A percentile compares a stretch with the other conserved stretches of the same genome.
Conservation (phyloP, 352 stramenopile genomes). For the Peronospora farinosa region DNA sequence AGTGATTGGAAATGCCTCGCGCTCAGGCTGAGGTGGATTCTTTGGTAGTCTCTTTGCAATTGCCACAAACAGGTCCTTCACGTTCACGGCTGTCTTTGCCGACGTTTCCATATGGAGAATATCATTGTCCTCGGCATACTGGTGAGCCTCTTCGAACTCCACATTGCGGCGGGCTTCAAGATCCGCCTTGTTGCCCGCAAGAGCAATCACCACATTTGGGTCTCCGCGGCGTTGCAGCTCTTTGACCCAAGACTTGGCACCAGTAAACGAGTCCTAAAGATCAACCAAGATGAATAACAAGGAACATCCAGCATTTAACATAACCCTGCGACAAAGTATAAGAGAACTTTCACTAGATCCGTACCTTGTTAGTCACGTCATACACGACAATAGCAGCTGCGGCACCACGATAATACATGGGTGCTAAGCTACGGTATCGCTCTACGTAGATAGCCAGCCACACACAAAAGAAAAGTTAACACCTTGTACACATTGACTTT, state of each 20-base stretch:
- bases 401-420: constrained; percentile 97
- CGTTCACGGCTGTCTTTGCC: constrained; percentile 98
- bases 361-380: constrained; percentile 94
- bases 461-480: constrained; percentile 7
- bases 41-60: constrained; percentile 89
- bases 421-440: constrained; percentile 93
- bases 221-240: constrained; percentile 98
- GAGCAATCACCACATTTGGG: constrained; percentile 94
- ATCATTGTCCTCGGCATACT: constrained; percentile 98
- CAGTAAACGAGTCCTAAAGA: constrained; percentile 91
- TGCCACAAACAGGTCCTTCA: constrained; percentile 98
- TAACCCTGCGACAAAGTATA: constrained; percentile 1
- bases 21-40: constrained; percentile 73
- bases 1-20: constrained; percentile 81
- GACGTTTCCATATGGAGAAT: constrained; percentile 99
- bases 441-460: constrained; percentile 44
- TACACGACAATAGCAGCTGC: constrained; percentile 96
- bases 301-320: not conserved
- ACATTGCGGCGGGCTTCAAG: constrained; percentile 95
- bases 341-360: not conserved
- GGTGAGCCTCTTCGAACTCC: constrained; percentile 93
- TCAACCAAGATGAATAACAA: constrained; percentile 5
- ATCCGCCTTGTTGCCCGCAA: constrained; percentile 98
- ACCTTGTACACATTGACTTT: not conserved
- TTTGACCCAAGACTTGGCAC: constrained; percentile 99